phyloP scores from a whole-genome alignment of 202 grass and related monocot genomes.

The Elaeis oleifera region DNA sequence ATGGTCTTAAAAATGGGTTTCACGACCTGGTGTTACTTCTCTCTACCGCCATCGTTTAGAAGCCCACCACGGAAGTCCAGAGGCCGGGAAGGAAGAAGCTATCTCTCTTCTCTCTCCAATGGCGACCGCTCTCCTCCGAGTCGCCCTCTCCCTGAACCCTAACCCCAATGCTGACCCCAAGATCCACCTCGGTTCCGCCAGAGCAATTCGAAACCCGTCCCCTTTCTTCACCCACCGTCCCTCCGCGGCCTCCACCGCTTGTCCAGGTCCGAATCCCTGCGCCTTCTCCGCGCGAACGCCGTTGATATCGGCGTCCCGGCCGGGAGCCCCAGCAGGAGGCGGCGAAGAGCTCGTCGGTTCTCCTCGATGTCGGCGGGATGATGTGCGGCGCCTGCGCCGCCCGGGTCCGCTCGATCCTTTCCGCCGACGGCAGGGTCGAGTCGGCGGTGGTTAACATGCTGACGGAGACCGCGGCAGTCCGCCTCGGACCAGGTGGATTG shows the following conservation, averaged over 20 bases:
- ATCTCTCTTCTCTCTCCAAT: slow-evolving; percentile 8
- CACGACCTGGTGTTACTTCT: no score
- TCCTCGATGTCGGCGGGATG: slow-evolving; percentile 86
- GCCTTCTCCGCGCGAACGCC: slow-evolving; percentile 21
- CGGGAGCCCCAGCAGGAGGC: background rate
- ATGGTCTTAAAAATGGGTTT: no score
- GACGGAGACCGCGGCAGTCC: slow-evolving; percentile 75
- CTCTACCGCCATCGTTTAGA: no score
- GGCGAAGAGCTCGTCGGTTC: slow-evolving; percentile 25
- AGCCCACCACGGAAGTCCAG: no score
- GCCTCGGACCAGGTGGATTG: slow-evolving; percentile 25
- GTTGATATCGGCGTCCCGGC: slow-evolving; percentile 25
- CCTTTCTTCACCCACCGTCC: background rate
- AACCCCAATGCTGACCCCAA: slow-evolving; percentile 16
- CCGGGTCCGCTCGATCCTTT: slow-evolving; percentile 63
- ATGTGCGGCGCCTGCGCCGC: slow-evolving; percentile 92
- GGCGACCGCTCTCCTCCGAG: slow-evolving; percentile 23
- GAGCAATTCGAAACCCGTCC: slow-evolving; percentile 2
- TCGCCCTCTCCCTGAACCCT: slow-evolving; percentile 16
- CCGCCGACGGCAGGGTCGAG: slow-evolving; percentile 62
- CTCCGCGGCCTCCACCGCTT: background rate
- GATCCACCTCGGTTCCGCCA: background rate
- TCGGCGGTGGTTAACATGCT: slow-evolving; percentile 78
- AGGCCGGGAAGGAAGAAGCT: no score
- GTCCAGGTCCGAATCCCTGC: slow-evolving; percentile 27